Base-by-base conservation (phyloP, 208 protist species). In the Leishmania tarentolae region DNA sequence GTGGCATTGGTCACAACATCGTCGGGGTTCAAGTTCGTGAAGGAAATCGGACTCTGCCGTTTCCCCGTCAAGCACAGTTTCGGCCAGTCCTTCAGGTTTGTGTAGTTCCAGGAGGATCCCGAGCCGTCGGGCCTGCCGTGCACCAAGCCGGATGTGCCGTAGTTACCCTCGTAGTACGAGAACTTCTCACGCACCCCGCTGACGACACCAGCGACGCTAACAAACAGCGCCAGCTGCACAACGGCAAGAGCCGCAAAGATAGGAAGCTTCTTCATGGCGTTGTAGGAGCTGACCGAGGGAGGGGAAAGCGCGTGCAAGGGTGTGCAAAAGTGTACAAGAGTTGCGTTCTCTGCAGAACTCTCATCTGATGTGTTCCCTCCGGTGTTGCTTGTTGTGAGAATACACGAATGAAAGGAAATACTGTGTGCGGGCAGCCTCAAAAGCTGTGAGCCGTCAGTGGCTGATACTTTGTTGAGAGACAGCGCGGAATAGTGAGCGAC, bases 11-110 rank as follows among this genome's bases (percentile, higher is more conserved):
- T 85, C 40, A 90, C 70, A 47, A 93, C 86, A 65, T 91, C 84
- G 21, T 79, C 81, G 44, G 90, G 83, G 77, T 87, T 82, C 28
- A 95, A 78, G 37, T 93, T 89, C 1, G 84, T 75, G 75, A 95
- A 94, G 59, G 90, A 94, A 74, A 95, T 90, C 68, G 91, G 93
- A 71, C 91, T 95, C 75, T 95, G 92, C 42, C 84, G 84, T 61
- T 74, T 83, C n/a, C 92, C 89, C 28, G 69, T 86, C 28, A 79
- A 80, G 82, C 92, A 94, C 77, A 88, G 19, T 80, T 68, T 7
- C 15, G 89, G 89, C 88, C 91, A 94, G 3, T 83, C 63, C 42
- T 75, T 77, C 28, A 93, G 78, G 81, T 93, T 86, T 9, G 77
- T 68, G 80, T 92, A 96, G 79, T 86, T 78, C 86, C 90, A 93